Percentiles rank a stretch among this genome's conserved stretches.
These are phyloP conservation scores for Botrytis medusae DNA, from an alignment of 2,329 filamentous ascomycete genomes.

Conservation along the genomic window DNA sequence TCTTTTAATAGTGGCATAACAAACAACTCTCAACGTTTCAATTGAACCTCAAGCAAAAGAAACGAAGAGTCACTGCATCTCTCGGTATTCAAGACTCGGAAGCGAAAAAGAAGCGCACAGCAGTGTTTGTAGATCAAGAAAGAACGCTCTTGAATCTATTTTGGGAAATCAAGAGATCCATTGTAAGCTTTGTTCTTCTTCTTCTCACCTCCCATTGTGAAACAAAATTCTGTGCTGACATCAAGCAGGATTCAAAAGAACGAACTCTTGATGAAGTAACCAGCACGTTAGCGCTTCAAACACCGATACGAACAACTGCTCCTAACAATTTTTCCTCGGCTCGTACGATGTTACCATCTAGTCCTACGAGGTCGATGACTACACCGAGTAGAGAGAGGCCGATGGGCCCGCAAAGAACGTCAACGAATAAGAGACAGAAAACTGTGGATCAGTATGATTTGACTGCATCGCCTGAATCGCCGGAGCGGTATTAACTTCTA, in stretches of 20 bases:
- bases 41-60: background rate
- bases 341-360: background rate
- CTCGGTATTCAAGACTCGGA: background rate
- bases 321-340: background rate
- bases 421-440: background rate
- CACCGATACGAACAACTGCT: background rate
- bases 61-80: background rate
- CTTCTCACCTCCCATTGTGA: background rate
- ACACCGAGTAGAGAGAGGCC: background rate
- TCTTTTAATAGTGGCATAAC: background rate
- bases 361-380: background rate
- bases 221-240: background rate
- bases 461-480: background rate
- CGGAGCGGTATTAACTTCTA: background rate
- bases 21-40: background rate
- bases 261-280: background rate
- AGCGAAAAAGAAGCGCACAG: background rate
- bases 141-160: background rate
- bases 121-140: background rate
- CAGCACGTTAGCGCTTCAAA: background rate
- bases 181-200: background rate
- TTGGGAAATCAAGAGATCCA: constrained; percentile 8
- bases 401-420: no score
- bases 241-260: background rate
- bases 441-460: constrained; percentile 1